Evolutionary conservation across 345 rosid species (phyloP).

Genomic region (Boechera divaricarpa): DNA sequence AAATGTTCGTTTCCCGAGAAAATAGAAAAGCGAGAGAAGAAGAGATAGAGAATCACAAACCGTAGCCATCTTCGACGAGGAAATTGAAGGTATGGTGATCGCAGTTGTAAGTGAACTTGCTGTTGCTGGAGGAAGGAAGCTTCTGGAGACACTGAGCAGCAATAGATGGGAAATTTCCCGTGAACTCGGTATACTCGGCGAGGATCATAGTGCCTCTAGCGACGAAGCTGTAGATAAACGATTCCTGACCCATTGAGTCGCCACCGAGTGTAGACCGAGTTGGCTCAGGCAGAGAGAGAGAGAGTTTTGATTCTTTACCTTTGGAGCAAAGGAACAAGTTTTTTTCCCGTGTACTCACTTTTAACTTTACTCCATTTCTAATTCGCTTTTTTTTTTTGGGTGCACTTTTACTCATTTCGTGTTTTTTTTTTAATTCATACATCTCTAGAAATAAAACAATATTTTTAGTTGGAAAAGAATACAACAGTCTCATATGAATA

Average conservation of each 20-base stretch:
- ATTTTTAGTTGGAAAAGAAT: too few relatives aligned
- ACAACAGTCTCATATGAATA: too few relatives aligned
- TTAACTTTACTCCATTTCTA: too few relatives aligned
- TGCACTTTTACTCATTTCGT: too few relatives aligned
- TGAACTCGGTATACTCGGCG: slow-evolving; percentile 96
- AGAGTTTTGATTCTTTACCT: slow-evolving; percentile 37
- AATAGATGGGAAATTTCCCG: slow-evolving; percentile 96
- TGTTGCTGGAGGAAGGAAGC: slow-evolving; percentile 87
- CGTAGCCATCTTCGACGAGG: slow-evolving; percentile 91
- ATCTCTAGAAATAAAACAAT: too few relatives aligned
- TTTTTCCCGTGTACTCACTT: too few relatives aligned
- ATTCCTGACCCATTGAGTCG: slow-evolving; percentile 75
- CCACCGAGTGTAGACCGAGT: slow-evolving; percentile 33
- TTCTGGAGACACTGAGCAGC: slow-evolving; percentile 92
- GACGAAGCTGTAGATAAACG: slow-evolving; percentile 96
- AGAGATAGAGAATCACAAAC: slow-evolving; percentile 44
- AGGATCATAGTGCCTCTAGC: slow-evolving; percentile 93
- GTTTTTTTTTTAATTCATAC: too few relatives aligned
- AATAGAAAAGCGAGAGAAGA: not conserved
- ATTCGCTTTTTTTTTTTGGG: too few relatives aligned
- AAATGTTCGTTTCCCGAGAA: slow-evolving; percentile 7
- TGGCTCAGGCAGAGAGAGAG: slow-evolving; percentile 17
- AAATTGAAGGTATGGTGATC: slow-evolving; percentile 98
- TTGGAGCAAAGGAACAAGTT: slow-evolving; percentile 34
- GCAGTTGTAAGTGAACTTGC: slow-evolving; percentile 96